Evolutionary conservation across 495 filamentous ascomycete genomes (phyloP).

Genomic region (Staphylotrichum tortipilum): DNA sequence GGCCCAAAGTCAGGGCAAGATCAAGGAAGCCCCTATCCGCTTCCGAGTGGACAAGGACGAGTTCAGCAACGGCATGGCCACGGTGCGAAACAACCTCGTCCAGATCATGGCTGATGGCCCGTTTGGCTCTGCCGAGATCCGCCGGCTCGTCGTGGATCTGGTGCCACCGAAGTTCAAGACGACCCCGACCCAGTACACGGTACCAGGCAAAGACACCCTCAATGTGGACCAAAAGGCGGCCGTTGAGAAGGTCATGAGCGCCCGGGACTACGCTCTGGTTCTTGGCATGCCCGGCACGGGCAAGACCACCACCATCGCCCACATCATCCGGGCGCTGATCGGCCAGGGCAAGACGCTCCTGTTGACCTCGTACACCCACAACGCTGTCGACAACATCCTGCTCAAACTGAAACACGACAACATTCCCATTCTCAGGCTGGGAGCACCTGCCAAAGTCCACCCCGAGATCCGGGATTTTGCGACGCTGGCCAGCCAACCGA

Average conservation of each 20-base stretch:
- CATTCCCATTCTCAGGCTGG: slow-evolving; percentile 75
- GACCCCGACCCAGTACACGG: slow-evolving; percentile 46
- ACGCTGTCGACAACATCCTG: slow-evolving; percentile 94
- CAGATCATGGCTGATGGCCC: slow-evolving; percentile 76
- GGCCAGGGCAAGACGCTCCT: slow-evolving; percentile 86
- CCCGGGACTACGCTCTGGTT: slow-evolving; percentile 86
- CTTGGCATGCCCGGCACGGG: slow-evolving; percentile 97
- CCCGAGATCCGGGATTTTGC: slow-evolving; percentile 78
- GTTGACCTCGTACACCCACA: slow-evolving; percentile 91
- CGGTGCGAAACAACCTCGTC: slow-evolving; percentile 84
- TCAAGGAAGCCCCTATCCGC: slow-evolving; percentile 47
- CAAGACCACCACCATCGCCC: slow-evolving; percentile 94
- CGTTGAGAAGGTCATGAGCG: slow-evolving; percentile 89
- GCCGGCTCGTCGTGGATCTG: slow-evolving; percentile 67
- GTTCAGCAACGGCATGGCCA: slow-evolving; percentile 95
- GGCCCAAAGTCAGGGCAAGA: slow-evolving; percentile 39
- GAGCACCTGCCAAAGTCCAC: slow-evolving; percentile 74
- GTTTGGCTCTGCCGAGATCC: slow-evolving; percentile 63
- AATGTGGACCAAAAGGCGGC: slow-evolving; percentile 83
- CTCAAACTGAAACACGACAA: slow-evolving; percentile 76
- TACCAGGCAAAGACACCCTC: slow-evolving; percentile 50
- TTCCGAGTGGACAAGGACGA: slow-evolving; percentile 96
- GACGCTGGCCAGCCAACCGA: slow-evolving; percentile 60
- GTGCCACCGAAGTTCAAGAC: slow-evolving; percentile 65
- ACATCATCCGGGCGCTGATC: slow-evolving; percentile 89